These are phyloP conservation scores for Fusarium robinianum DNA, from an alignment of 2,329 filamentous ascomycete genomes.

Conservation along the genomic window DNA sequence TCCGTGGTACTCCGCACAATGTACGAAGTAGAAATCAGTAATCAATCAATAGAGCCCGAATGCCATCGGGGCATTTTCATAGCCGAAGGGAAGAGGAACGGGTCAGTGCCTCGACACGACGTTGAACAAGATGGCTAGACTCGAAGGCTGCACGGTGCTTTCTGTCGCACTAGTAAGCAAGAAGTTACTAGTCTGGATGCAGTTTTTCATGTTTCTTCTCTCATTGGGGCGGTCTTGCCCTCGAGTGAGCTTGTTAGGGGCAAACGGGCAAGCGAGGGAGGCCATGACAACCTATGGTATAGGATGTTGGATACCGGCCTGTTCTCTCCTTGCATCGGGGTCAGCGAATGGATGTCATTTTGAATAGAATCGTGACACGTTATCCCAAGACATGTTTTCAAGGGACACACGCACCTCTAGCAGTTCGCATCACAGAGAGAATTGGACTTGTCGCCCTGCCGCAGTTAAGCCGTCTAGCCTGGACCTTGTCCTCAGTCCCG, in stretches of 20 bases:
- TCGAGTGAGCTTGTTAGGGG: too few species aligned
- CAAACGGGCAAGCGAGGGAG: too few species aligned
- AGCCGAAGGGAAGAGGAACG: constrained; percentile 1
- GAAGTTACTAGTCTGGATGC: constrained; percentile 13
- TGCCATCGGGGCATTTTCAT: constrained; percentile 2
- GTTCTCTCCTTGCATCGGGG: too few species aligned
- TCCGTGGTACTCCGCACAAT: too few species aligned
- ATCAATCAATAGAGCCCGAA: constrained; percentile 8
- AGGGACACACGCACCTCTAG: constrained; percentile 2
- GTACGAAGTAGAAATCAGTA: too few species aligned
- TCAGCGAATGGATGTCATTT: too few species aligned
- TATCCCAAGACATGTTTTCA: too few species aligned
- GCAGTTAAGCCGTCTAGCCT: not conserved
- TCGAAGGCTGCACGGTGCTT: constrained; percentile 13
- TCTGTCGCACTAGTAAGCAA: not conserved
- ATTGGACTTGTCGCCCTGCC: constrained; percentile 3
- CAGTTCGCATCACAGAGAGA: constrained; percentile 18
- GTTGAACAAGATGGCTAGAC: constrained; percentile 8
- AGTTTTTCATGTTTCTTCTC: constrained; percentile 22
- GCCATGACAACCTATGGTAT: too few species aligned
- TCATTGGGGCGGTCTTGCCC: too few species aligned
- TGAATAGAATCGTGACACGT: too few species aligned
- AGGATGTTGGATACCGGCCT: too few species aligned
- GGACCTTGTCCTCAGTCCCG: constrained; percentile 17
- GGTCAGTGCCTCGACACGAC: constrained; percentile 2